Conservation (phyloP, 306 rosid genomes). For the Corylus heterophylla region DNA sequence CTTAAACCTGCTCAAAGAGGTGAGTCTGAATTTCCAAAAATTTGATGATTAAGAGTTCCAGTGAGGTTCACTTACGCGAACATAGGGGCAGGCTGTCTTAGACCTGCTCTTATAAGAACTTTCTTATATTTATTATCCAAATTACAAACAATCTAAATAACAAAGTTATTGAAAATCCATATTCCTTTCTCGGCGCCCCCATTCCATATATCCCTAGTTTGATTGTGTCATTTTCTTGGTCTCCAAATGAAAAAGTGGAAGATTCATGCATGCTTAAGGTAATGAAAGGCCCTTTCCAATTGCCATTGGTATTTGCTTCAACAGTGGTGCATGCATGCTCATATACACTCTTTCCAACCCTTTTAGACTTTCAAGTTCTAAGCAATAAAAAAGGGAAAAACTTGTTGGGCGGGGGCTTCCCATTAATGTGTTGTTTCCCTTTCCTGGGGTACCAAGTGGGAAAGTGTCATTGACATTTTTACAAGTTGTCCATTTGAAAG, state of each 20-base stretch:
- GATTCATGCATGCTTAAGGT: background rate
- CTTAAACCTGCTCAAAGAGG: no score
- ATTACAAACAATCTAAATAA: no score
- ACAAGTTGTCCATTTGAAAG: background rate
- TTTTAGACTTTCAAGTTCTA: background rate
- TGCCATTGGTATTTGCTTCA: slow-evolving; percentile 12
- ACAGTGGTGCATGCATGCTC: no score
- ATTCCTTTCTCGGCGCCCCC: no score
- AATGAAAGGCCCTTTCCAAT: slow-evolving; percentile 6
- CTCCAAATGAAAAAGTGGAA: background rate
- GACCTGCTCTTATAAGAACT: no score
- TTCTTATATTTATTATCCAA: no score
- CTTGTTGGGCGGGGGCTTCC: background rate
- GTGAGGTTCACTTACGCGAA: no score
- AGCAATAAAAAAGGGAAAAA: background rate
- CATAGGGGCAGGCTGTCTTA: no score
- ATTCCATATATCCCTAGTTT: no score
- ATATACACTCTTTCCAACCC: background rate
- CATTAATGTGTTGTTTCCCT: background rate
- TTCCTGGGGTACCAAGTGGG: background rate
- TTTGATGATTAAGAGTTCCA: no score
- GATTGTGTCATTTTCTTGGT: background rate
- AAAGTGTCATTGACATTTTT: background rate
- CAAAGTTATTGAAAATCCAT: no score
- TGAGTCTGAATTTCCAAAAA: no score